phyloP scores from a whole-genome alignment of 345 rosid species.

The Corchorus olitorius region DNA sequence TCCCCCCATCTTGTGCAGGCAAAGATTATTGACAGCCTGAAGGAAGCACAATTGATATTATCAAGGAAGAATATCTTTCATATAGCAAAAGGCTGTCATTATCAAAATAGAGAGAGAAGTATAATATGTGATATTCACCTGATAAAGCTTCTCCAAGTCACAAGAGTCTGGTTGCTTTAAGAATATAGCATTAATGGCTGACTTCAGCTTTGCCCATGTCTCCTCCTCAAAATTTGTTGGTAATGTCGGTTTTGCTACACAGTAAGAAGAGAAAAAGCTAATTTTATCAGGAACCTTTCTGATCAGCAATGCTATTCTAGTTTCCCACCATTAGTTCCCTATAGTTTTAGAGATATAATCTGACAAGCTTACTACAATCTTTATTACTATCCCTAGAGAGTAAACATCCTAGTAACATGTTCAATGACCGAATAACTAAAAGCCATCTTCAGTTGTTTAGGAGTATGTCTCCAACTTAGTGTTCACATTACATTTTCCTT shows the following conservation, averaged over 20 bases:
- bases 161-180: constrained; percentile 69
- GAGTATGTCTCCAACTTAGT: not conserved
- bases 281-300: constrained; percentile 13
- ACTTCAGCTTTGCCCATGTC: constrained; percentile 88
- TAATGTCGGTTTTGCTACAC: constrained; percentile 79
- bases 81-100: constrained; percentile 4
- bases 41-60: constrained; percentile 22
- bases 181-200: constrained; percentile 95
- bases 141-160: constrained; percentile 84
- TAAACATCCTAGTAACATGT: not conserved
- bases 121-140: constrained; percentile 42
- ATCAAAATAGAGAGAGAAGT: constrained; percentile 6
- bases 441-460: not conserved
- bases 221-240: constrained; percentile 88
- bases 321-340: not conserved
- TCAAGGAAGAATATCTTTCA: constrained; percentile 19
- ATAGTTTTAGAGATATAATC: not conserved
- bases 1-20: constrained; percentile 90
- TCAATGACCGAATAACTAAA: not conserved
- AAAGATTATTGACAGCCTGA: constrained; percentile 90
- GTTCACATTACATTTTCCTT: not conserved
- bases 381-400: not conserved
- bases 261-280: constrained; percentile 22
- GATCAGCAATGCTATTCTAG: constrained; percentile 11
- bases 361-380: not conserved